These are phyloP conservation scores for Trypanosoma melophagium DNA, from an alignment of 208 protist species.

Conservation along the genomic window DNA sequence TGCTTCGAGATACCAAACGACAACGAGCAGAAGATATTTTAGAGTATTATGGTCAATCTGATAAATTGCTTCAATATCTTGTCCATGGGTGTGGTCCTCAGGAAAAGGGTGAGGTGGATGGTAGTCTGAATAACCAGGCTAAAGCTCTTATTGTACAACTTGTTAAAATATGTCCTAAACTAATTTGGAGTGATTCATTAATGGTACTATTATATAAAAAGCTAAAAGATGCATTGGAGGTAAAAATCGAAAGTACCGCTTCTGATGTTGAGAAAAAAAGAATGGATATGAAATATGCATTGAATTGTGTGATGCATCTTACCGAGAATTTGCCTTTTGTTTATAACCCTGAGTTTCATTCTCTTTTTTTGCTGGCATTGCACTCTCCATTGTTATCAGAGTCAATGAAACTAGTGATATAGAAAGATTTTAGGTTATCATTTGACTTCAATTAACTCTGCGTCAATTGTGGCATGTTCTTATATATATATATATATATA, in stretches of 20 bases:
- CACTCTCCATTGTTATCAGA: conserved; percentile 33
- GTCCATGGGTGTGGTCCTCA: conserved; percentile 44
- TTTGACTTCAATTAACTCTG: too few relatives aligned
- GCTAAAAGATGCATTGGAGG: conserved; percentile 40
- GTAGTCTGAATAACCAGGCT: conserved; percentile 43
- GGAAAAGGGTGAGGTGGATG: conserved; percentile 44
- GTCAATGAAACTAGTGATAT: conserved; percentile 21
- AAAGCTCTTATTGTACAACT: conserved; percentile 48
- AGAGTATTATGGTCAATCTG: conserved; percentile 44
- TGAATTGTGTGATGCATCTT: conserved; percentile 46
- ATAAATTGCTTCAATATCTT: conserved; percentile 38
- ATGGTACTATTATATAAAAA: conserved; percentile 42
- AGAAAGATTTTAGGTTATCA: not conserved
- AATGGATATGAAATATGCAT: conserved; percentile 32
- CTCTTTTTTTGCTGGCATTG: conserved; percentile 29
- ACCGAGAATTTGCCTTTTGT: conserved; percentile 31
- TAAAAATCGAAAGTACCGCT: conserved; percentile 6
- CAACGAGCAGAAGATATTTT: conserved; percentile 33
- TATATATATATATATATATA: too few relatives aligned
- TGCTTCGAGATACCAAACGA: conserved; percentile 53
- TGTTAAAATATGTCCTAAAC: conserved; percentile 35
- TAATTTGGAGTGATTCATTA: conserved; percentile 27
- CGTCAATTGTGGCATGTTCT: too few relatives aligned
- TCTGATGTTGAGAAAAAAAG: conserved; percentile 31
- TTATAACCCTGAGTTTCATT: conserved; percentile 41